Base-by-base conservation (phyloP, 805 yeast genomes). In the Tetrapisispora fleetii region DNA sequence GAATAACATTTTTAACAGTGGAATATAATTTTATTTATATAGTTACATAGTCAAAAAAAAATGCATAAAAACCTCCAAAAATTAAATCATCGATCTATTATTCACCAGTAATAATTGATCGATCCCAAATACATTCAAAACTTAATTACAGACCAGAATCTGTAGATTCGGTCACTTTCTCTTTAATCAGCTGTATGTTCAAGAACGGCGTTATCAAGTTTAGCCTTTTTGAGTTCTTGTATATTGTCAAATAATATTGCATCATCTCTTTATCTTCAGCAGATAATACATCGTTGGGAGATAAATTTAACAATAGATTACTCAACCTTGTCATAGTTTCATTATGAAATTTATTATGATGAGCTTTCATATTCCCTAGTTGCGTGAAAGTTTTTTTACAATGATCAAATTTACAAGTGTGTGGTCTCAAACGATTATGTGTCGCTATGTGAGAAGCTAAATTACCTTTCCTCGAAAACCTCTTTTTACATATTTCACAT, bases 301-400 rank as follows among this genome's bases (percentile, higher is more conserved):
- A 78, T 42, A 81, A 64, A 52, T 80, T 81, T 0, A 90, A 88
- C 52, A 85, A 66, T 54, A 75, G 77, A 52, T 73, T 77, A 1
- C 93, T 85, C 60, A 88, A 70, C 38, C 70, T 71, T 53, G 78
- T 79, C 52, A 91, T 70, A 0, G 95, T 80, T 9, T 77, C 78
- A 52, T 79, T 66, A 64, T 89, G 98, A 62, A 89, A 88, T 57
- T 89, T 74, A 67, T 90, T 91, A 62, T 91, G 98, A 64, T 91
- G 98, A 0, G 95, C 85, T 67, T 91, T 90, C 72, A 91, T 75
- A 60, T 91, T 91, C 2, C 97, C 97, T 55, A 90, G 72, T 69
- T 91, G 98, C 0, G 96, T 87, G 59, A 90, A 90, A 2, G 83
- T 76, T 68, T 88, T 89, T 54, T 78, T 80, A 68, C 97, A 90